Evolutionary conservation across 2,329 filamentous ascomycete species (phyloP), one percentile per base, ranked within the genome.

Genomic region (Rhynchosporium graminicola): DNA sequence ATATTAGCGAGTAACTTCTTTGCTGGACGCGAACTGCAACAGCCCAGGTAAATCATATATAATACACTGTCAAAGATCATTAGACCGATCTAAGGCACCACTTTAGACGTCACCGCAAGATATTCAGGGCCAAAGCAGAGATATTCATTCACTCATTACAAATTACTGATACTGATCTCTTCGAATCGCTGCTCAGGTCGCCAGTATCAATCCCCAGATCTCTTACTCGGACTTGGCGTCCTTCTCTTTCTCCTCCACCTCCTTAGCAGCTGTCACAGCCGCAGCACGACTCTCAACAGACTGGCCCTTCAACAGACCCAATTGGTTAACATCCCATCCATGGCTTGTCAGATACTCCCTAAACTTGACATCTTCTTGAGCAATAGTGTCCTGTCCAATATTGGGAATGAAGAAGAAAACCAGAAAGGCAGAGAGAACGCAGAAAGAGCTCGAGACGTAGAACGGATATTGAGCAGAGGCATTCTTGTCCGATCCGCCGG

Each of bases 311-410:
- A 65, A 57, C 55, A 72, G 52, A 15, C 85, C 85, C 77, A 87
- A 76, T 62, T 80, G 80, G 6, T 77, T 77, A 3, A 85, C 88
- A 74, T 97, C 92, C 77, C 89, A 97, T 3, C 92, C 92, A 63
- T 94, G 81, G 31, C 77, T 78, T 71, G 87, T 81, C 12, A 97
- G 79, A 73, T 89, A 97, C 20, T 78, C 83, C 40, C 90, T 83
- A 78, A 97, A 97, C 48, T 83, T 82, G 8, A 79, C 72, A 71
- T 97, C 92, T 75, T 97, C 93, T 15, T 82, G 72, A 0, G 87
- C 84, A 65, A 97, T 96, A 0, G 91, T 96, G 70, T 97, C 89
- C 77, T 96, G 83, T n/a, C 87, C 87, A 64, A 97, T 89, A 54
- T 90, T 78, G 0, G 93, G 93, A 56, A 97, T 76, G 62, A 83